These are phyloP conservation scores for Gossypium raimondii DNA, from an alignment of 345 rosid species.

Conservation along the genomic window DNA sequence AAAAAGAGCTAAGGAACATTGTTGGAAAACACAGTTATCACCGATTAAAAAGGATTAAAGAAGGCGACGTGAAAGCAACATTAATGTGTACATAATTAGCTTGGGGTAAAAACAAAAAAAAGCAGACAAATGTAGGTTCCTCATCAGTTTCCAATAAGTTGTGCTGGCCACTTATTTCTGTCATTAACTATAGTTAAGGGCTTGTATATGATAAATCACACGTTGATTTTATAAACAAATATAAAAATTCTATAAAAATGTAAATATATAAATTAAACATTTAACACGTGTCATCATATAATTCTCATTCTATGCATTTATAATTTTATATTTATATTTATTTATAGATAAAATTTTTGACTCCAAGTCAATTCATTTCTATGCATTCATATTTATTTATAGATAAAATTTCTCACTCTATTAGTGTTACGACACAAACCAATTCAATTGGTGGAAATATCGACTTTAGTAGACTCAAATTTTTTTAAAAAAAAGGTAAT, in stretches of 20 bases:
- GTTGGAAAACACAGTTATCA: neutral
- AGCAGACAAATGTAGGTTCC: neutral
- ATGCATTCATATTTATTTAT: too few relatives aligned
- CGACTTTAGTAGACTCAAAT: too few relatives aligned
- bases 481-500: too few relatives aligned
- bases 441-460: too few relatives aligned
- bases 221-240: neutral
- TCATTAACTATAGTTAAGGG: neutral
- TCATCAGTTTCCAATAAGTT: neutral
- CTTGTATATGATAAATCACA: neutral
- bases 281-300: too few relatives aligned
- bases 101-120: neutral
- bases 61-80: neutral
- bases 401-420: too few relatives aligned
- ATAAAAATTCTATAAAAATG: neutral
- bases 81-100: neutral
- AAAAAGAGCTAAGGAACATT: neutral
- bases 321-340: too few relatives aligned
- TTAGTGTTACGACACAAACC: too few relatives aligned
- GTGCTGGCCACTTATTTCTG: neutral
- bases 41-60: neutral
- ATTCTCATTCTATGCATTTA: too few relatives aligned
- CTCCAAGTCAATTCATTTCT: too few relatives aligned
- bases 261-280: neutral
- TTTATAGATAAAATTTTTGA: too few relatives aligned